These are phyloP conservation scores for Hirschfeldia incana DNA, from an alignment of 345 rosid species.

Conservation along the genomic window DNA sequence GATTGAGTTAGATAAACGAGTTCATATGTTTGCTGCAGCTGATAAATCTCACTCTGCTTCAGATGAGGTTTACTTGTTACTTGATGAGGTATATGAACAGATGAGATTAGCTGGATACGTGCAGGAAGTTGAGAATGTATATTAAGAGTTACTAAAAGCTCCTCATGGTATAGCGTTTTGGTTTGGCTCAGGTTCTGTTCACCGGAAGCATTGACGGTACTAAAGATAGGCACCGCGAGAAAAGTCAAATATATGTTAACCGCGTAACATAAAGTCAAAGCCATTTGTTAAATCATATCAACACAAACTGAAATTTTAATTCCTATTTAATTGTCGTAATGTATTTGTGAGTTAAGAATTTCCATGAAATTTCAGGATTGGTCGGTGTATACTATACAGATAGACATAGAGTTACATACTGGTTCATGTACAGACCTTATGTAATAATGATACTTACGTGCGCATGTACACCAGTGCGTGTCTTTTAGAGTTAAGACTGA, in stretches of 20 bases:
- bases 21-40: slow-evolving; percentile 64
- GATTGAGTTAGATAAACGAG: slow-evolving; percentile 54
- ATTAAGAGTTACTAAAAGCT: slow-evolving; percentile 14
- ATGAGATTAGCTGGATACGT: slow-evolving; percentile 43
- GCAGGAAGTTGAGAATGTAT: slow-evolving; percentile 21
- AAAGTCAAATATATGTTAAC: neutral
- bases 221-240: slow-evolving; percentile 2
- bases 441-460: neutral
- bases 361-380: neutral
- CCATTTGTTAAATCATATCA: slow-evolving; percentile 43
- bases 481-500: slow-evolving; percentile 28
- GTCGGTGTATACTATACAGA: neutral
- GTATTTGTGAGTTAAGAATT: neutral
- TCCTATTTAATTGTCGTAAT: neutral
- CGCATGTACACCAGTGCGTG: slow-evolving; percentile 1
- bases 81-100: slow-evolving; percentile 55
- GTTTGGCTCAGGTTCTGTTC: slow-evolving; percentile 22
- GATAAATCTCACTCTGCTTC: slow-evolving; percentile 59
- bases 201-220: slow-evolving; percentile 35
- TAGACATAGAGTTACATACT: neutral
- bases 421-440: neutral
- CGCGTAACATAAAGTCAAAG: neutral
- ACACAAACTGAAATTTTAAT: no score
- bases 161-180: slow-evolving; percentile 23
- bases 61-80: slow-evolving; percentile 47